Percentiles rank a stretch among this genome's conserved stretches.
Conservation (phyloP, 2,329 filamentous ascomycete species). For the Epichloe sp. region DNA sequence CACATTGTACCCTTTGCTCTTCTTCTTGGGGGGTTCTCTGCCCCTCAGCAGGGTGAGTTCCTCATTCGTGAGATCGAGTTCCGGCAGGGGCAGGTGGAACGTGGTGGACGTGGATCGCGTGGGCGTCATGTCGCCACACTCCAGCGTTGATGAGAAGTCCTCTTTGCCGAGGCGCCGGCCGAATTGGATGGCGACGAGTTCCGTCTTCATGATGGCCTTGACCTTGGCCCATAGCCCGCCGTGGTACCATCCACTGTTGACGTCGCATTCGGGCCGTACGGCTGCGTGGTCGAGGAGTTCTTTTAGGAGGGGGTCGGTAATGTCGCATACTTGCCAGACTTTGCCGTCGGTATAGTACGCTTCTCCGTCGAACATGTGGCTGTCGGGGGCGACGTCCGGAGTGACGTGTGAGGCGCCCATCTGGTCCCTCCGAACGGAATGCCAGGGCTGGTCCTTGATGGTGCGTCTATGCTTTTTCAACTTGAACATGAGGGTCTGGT, state of each 20-base stretch:
- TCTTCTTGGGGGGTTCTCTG: conserved; percentile 23
- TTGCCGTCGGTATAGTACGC: conserved; percentile 67
- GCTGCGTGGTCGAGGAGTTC: conserved; percentile 51
- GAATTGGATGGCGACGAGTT: conserved; percentile 56
- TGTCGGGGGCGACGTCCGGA: conserved; percentile 29
- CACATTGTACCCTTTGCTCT: conserved; percentile 23
- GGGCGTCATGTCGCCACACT: conserved; percentile 22
- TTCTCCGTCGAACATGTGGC: conserved; percentile 74
- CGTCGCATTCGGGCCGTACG: conserved; percentile 45
- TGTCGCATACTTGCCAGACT: conserved; percentile 89
- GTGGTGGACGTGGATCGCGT: conserved; percentile 17
- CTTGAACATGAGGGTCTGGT: conserved; percentile 84
- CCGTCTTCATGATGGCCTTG: conserved; percentile 78
- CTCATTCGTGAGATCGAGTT: conserved; percentile 22
- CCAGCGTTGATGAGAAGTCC: conserved; percentile 23
- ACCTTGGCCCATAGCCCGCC: conserved; percentile 72
- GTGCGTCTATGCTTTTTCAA: conserved; percentile 40
- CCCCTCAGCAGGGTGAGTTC: conserved; percentile 23
- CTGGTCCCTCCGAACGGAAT: conserved; percentile 29
- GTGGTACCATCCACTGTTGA: conserved; percentile 70
- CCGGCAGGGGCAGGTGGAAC: conserved; percentile 21
- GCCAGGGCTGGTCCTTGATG: conserved; percentile 34
- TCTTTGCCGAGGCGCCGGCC: conserved; percentile 32
- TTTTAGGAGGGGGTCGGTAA: conserved; percentile 64
- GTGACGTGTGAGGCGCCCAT: conserved; percentile 26